phyloP scores from a whole-genome alignment of 148 eudicot genomes.

The Persicaria maculosa region DNA sequence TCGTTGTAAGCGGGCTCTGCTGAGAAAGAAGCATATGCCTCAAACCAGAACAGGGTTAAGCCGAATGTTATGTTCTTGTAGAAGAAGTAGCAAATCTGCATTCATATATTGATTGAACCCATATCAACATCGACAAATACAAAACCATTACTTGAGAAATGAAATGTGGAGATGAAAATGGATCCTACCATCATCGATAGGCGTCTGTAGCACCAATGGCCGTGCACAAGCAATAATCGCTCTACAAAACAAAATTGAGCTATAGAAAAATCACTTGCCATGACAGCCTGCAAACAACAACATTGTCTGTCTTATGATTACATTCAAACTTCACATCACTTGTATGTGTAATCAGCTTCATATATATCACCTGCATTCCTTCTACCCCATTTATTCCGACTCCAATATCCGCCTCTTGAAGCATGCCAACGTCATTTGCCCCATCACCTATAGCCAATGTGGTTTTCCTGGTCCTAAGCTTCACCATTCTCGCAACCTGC shows the following conservation, averaged over 20 bases:
- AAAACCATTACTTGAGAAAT: not conserved
- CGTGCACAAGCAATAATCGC: constrained; percentile 88
- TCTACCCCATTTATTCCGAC: constrained; percentile 96
- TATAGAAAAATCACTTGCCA: constrained; percentile 88
- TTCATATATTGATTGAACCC: not conserved
- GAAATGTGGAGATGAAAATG: not conserved
- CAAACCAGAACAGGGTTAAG: constrained; percentile 88
- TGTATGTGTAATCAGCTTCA: not conserved
- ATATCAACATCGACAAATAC: not conserved
- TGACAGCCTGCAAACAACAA: constrained; percentile 59
- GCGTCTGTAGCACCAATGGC: constrained; percentile 99
- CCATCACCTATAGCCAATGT: constrained; percentile 93
- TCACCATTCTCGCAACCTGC: constrained; percentile 97
- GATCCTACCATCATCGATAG: constrained; percentile 75
- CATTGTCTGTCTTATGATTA: not conserved
- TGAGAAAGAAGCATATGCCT: constrained; percentile 84
- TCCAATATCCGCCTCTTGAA: constrained; percentile 98
- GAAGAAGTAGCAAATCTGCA: constrained; percentile 96
- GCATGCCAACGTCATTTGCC: constrained; percentile 99
- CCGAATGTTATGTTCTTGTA: constrained; percentile 96
- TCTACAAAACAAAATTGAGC: constrained; percentile 88
- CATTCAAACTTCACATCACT: not conserved
- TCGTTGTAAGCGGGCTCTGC: constrained; percentile 92
- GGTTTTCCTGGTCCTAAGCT: constrained; percentile 56
- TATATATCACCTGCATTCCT: constrained; percentile 77